A percentile compares a stretch with the other conserved stretches of the same genome.
Conservation (phyloP, 2,329 filamentous ascomycete species). For the Talaromyces rugulosus region DNA sequence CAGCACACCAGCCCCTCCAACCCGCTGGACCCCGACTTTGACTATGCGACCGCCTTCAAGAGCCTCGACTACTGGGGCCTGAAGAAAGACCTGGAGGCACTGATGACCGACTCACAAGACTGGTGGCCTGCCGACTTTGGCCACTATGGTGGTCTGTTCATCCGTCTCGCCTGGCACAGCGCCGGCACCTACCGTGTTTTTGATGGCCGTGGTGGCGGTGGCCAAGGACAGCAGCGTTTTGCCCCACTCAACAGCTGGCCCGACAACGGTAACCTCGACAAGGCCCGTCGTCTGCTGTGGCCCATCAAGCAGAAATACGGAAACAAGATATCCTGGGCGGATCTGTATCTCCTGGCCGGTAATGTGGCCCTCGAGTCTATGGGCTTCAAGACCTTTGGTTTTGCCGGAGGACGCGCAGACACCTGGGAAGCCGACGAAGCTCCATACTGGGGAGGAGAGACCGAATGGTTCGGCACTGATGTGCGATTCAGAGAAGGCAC, state of each 20-base stretch:
- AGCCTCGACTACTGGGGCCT: slow-evolving; percentile 64
- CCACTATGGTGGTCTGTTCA: slow-evolving; percentile 75
- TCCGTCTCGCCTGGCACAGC: slow-evolving; percentile 78
- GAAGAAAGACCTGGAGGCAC: slow-evolving; percentile 66
- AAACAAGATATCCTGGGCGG: slow-evolving; percentile 77
- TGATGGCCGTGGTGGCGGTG: slow-evolving; percentile 71
- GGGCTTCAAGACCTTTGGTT: slow-evolving; percentile 70
- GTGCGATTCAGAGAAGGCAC: slow-evolving; percentile 59
- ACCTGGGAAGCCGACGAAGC: slow-evolving; percentile 73
- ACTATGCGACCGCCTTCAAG: slow-evolving; percentile 71
- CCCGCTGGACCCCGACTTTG: slow-evolving; percentile 62
- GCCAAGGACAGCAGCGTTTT: slow-evolving; percentile 72
- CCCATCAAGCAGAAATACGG: slow-evolving; percentile 83
- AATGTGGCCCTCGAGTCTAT: slow-evolving; percentile 75
- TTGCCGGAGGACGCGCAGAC: slow-evolving; percentile 67
- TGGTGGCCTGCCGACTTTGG: slow-evolving; percentile 82
- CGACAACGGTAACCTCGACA: slow-evolving; percentile 73
- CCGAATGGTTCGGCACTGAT: slow-evolving; percentile 70
- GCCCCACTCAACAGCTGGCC: slow-evolving; percentile 80
- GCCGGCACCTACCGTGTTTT: slow-evolving; percentile 72
- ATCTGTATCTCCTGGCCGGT: slow-evolving; percentile 66
- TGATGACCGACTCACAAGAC: slow-evolving; percentile 76
- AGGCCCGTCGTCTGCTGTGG: slow-evolving; percentile 74
- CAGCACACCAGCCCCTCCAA: slow-evolving; percentile 63
- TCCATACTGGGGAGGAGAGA: slow-evolving; percentile 73